Percentiles rank a stretch among this genome's conserved stretches.
Evolutionary conservation across 2,329 filamentous ascomycete species (phyloP).

Genomic region (Knoxdaviesia proteae): DNA sequence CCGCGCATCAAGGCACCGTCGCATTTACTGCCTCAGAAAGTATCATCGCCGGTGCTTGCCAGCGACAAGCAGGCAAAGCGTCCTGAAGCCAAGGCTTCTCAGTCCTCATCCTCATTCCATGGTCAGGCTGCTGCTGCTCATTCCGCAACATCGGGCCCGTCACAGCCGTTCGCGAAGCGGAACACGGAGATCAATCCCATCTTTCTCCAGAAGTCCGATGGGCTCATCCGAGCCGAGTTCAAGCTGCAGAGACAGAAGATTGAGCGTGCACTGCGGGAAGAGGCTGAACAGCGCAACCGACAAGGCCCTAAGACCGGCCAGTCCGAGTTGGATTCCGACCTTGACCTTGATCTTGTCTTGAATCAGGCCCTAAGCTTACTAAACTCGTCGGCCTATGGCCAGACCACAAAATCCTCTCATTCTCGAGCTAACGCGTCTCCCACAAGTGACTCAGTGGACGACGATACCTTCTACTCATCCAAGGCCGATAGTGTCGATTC

Average conservation of each 20-base stretch:
- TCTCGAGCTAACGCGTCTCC: conserved; percentile 34
- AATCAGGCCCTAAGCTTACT: conserved; percentile 50
- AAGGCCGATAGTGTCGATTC: conserved; percentile 59
- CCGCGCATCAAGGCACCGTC: conserved; percentile 35
- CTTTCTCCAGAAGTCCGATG: conserved; percentile 68
- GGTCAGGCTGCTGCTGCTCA: conserved; percentile 11
- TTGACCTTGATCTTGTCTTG: conserved; percentile 55
- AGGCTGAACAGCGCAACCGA: conserved; percentile 39
- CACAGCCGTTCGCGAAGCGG: conserved; percentile 22
- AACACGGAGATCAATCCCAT: conserved; percentile 61
- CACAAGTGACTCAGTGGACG: conserved; percentile 66
- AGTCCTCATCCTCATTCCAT: background rate
- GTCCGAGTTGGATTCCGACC: conserved; percentile 34
- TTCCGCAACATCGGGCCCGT: conserved; percentile 9
- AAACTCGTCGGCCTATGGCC: conserved; percentile 27
- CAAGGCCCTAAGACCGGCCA: conserved; percentile 22
- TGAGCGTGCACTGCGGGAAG: conserved; percentile 57
- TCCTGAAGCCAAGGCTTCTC: too few relatives aligned
- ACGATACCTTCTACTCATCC: conserved; percentile 92
- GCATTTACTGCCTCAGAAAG: conserved; percentile 3
- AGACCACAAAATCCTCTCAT: conserved; percentile 3
- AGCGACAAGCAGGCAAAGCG: too few relatives aligned
- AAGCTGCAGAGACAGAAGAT: conserved; percentile 62
- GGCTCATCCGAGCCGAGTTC: conserved; percentile 63
- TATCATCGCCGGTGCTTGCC: too few relatives aligned